Evolutionary conservation across 1,284 basidiomycete species (phyloP), one percentile per base, ranked within the genome.

Genomic region (Sphaerobolus stellatus): DNA sequence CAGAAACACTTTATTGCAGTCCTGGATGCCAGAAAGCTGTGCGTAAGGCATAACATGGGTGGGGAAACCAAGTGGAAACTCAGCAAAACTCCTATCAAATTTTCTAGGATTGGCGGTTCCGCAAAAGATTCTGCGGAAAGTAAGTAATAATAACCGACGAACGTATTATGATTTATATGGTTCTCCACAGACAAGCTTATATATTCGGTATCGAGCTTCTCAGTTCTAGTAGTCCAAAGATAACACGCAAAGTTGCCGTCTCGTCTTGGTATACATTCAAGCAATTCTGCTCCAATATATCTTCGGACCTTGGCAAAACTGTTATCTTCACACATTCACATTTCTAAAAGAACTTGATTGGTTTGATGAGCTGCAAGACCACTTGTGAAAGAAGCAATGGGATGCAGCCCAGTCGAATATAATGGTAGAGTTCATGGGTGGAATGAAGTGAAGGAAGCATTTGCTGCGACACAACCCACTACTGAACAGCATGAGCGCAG

Each of bases 191-290:
- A 9, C n/a, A 18, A 16, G 43, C 43, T 16, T 27, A 45, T 45
- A 24, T 45, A 18, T 45, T 45, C 25, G 18, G 16, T 27, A 24
- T 45, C 5, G 4, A 45, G 4, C 3, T 45, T 18, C 16, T 45
- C 5, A 24, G 43, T 22, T 45, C 43, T 25, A 20, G 5, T 24
- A 45, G 25, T 18, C 43, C 43, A 25, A 45, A 45, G 43, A 45
- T 45, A 45, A 45, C 43, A 16, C n/a, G 43, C 18, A 45, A 45
- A 45, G 25, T 45, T 16, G 43, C 43, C 25, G 25, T 45, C 25
- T 24, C 43, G 16, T 45, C 43, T 20, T 45, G 43, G 43, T 45
- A 25, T 18, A 45, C 43, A 14, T 45, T 45, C 43, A 4, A 45
- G 3, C 18, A 45, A 13, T 45, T 45, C 25, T 24, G 25, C 25